These are phyloP conservation scores for Trichophyton verrucosum DNA, from an alignment of 2,329 filamentous ascomycete species.

Conservation along the genomic window DNA sequence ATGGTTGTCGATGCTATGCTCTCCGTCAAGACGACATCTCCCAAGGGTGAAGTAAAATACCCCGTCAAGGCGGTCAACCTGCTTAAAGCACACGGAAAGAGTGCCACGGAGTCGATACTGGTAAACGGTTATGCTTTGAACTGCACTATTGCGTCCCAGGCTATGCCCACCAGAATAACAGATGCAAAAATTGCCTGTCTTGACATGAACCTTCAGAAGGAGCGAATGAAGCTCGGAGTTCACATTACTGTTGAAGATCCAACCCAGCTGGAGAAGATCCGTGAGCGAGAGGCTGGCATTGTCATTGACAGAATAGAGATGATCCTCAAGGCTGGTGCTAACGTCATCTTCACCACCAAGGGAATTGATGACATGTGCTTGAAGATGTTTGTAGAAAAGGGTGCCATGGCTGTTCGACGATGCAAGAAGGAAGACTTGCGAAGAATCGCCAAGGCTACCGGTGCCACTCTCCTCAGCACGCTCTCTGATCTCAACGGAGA, in stretches of 20 bases:
- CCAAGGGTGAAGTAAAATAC: conserved; percentile 83
- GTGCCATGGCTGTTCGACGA: conserved; percentile 86
- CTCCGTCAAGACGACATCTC: conserved; percentile 86
- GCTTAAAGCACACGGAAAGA: conserved; percentile 95
- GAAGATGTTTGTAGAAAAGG: conserved; percentile 88
- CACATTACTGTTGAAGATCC: conserved; percentile 98
- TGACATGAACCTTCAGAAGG: conserved; percentile 98
- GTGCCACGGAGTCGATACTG: conserved; percentile 66
- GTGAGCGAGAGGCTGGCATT: conserved; percentile 83
- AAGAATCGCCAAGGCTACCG: conserved; percentile 90
- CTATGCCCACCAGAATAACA: conserved; percentile 83
- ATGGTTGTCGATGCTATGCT: conserved; percentile 96
- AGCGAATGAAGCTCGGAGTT: conserved; percentile 97
- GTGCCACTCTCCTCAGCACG: conserved; percentile 82
- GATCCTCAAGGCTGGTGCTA: conserved; percentile 94
- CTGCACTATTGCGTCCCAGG: conserved; percentile 96
- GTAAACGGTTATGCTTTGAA: conserved; percentile 96
- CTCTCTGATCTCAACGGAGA: conserved; percentile 95
- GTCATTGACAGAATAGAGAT: conserved; percentile 88
- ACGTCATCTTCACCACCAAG: conserved; percentile 93
- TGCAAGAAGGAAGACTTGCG: conserved; percentile 98
- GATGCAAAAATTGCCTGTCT: conserved; percentile 95
- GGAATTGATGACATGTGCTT: conserved; percentile 93
- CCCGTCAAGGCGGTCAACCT: conserved; percentile 99
- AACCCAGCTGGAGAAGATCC: conserved; percentile 92